Evolutionary conservation across 1,139 yeast genomes (phyloP).

Genomic region (Kodamaea sp.): DNA sequence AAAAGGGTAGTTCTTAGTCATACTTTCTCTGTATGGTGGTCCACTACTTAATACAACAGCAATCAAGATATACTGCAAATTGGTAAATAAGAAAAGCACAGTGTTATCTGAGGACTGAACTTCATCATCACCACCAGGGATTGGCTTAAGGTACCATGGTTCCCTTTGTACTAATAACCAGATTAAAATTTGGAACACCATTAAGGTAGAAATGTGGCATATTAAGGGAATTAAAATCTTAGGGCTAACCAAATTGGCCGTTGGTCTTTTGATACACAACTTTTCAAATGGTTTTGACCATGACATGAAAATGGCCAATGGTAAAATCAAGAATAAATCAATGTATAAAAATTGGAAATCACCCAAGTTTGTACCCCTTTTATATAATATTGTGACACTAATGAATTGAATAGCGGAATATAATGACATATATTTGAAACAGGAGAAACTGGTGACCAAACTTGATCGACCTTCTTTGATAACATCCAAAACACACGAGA

Average conservation of each 20-base stretch:
- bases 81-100: constrained; percentile 71
- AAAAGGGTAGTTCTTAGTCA: constrained; percentile 66
- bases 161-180: constrained; percentile 60
- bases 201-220: constrained; percentile 62
- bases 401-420: constrained; percentile 95
- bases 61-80: constrained; percentile 82
- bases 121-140: constrained; percentile 80
- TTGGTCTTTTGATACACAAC: constrained; percentile 73
- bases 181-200: constrained; percentile 60
- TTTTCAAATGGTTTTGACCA: constrained; percentile 80
- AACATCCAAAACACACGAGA: constrained; percentile 86
- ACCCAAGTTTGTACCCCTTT: constrained; percentile 91
- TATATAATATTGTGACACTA: constrained; percentile 78
- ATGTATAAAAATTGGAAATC: constrained; percentile 95
- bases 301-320: constrained; percentile 95
- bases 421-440: constrained; percentile 96
- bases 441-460: constrained; percentile 88
- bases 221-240: constrained; percentile 79
- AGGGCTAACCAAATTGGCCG: constrained; percentile 88
- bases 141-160: constrained; percentile 78
- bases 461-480: constrained; percentile 94
- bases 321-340: constrained; percentile 83
- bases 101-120: constrained; percentile 91
- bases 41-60: constrained; percentile 86
- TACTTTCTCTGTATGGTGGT: constrained; percentile 89